These are phyloP conservation scores for Chaetoceros muelleri DNA, from an alignment of 108 stramenopile genomes.

Conservation along the genomic window DNA sequence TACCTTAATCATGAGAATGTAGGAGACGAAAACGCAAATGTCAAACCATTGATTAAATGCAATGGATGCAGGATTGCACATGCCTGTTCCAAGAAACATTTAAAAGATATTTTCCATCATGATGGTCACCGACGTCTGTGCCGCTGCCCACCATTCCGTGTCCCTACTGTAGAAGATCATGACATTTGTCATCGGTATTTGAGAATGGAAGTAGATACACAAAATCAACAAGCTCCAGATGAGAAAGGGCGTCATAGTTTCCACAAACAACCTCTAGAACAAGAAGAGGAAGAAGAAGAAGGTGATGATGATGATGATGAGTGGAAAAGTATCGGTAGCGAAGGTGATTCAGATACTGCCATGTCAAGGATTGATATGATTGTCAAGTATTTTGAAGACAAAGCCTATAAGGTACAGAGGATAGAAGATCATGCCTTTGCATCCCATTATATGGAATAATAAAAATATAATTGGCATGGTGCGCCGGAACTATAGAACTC, in stretches of 20 bases:
- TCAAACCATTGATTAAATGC: not conserved
- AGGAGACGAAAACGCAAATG: not conserved
- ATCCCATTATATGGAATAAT: no score
- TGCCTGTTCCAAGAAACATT: not conserved
- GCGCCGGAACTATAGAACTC: no score
- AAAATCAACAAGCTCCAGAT: no score
- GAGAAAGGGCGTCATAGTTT: no score
- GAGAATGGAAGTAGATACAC: not conserved
- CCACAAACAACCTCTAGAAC: no score
- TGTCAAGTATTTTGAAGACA: not conserved
- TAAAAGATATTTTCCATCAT: not conserved
- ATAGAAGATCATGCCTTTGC: not conserved
- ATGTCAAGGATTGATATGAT: not conserved
- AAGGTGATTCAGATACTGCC: not conserved
- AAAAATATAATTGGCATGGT: no score
- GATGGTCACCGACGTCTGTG: not conserved
- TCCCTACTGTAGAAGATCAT: not conserved
- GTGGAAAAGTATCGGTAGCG: constrained; percentile 1
- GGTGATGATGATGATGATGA: constrained; percentile 10
- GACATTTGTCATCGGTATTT: not conserved
- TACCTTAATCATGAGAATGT: not conserved
- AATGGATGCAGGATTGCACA: not conserved
- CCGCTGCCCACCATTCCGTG: not conserved
- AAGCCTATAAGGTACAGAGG: not conserved
- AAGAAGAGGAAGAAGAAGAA: no score